These are phyloP conservation scores for Magnusiomyces tetraspermus DNA, from an alignment of 1,139 yeast genomes.

Conservation along the genomic window DNA sequence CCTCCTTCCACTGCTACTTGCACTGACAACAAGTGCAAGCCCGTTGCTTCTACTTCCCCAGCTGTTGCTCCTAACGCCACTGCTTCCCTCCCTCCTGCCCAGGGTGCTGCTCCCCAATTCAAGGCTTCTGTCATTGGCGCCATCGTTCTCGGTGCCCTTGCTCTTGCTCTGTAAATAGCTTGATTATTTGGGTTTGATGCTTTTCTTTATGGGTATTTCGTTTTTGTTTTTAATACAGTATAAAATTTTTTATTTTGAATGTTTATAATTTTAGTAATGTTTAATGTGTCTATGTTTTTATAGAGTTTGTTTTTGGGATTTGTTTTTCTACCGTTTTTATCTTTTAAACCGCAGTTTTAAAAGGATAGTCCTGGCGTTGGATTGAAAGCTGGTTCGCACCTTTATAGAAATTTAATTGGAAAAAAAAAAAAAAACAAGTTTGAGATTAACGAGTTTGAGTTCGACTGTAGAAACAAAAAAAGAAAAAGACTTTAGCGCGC, in stretches of 20 bases:
- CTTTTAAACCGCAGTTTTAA: too few species aligned
- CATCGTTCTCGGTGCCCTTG: conserved; percentile 8
- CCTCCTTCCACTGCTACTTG: conserved; percentile 1
- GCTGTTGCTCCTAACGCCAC: conserved; percentile 6
- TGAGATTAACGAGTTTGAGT: too few species aligned
- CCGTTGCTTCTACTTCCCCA: conserved; percentile 13
- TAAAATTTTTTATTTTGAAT: not conserved
- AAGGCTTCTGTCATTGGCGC: not conserved
- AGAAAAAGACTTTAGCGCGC: too few species aligned
- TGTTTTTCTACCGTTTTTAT: too few species aligned
- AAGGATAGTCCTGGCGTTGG: too few species aligned
- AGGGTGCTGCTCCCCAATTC: conserved; percentile 10
- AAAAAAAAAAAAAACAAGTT: too few species aligned
- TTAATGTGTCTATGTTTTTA: too few species aligned
- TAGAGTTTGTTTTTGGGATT: not conserved
- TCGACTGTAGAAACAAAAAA: too few species aligned
- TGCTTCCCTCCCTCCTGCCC: conserved; percentile 9
- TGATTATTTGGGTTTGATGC: not conserved
- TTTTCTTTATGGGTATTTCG: not conserved
- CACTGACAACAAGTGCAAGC: not conserved
- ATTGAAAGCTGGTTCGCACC: too few species aligned
- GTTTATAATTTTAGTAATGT: too few species aligned
- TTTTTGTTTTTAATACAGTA: not conserved
- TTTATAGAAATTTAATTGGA: too few species aligned
- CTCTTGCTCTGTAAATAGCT: not conserved